These are phyloP conservation scores for Globisporangium sylvaticum DNA, from an alignment of 352 stramenopile species.

Conservation along the genomic window DNA sequence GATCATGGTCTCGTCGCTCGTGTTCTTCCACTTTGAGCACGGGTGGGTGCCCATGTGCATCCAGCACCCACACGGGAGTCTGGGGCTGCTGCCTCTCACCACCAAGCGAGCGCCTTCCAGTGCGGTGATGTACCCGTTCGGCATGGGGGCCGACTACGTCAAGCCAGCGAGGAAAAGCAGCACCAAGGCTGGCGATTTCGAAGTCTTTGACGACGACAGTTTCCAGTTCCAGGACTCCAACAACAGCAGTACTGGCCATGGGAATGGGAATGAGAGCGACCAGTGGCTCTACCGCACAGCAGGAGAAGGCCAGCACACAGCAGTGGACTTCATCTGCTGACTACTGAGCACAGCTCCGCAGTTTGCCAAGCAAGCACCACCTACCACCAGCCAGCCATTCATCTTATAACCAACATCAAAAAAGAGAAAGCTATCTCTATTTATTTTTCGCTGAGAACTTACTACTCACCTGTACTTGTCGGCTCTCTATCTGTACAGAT, in stretches of 20 bases:
- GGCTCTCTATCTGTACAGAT: background rate
- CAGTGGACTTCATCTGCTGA: conserved; percentile 12
- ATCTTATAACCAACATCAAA: background rate
- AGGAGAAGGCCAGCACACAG: background rate
- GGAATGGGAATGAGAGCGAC: background rate
- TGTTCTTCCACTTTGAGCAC: conserved; percentile 80
- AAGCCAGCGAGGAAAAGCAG: background rate
- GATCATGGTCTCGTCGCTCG: conserved; percentile 53
- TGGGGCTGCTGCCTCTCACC: background rate
- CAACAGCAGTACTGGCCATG: background rate
- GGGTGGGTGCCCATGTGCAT: conserved; percentile 58
- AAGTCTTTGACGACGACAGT: conserved; percentile 31
- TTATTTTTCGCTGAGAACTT: background rate
- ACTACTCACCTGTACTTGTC: background rate
- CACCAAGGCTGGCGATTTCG: conserved; percentile 26
- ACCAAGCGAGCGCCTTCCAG: background rate
- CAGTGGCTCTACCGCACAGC: conserved; percentile 3
- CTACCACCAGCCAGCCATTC: background rate
- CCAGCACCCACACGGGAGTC: conserved; percentile 19
- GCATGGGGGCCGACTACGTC: background rate
- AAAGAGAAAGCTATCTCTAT: background rate
- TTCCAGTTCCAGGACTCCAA: conserved; percentile 2
- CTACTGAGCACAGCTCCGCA: background rate
- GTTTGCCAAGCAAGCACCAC: background rate
- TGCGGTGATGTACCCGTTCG: background rate